Conservation (phyloP, 768 basidiomycete species). For the Lentinula guzmanii region DNA sequence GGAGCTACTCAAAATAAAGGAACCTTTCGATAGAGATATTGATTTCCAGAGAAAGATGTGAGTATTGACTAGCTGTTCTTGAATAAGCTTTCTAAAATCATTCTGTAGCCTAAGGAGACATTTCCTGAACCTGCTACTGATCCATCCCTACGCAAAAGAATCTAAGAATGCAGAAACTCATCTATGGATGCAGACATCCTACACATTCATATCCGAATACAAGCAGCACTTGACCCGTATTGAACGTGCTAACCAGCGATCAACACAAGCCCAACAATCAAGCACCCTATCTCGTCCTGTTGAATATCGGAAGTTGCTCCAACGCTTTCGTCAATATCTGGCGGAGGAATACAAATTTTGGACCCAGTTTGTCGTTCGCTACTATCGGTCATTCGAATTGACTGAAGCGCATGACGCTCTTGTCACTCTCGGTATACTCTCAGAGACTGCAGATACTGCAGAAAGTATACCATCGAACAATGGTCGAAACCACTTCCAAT, state of each 20-base stretch:
- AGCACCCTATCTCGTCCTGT: conserved; percentile 44
- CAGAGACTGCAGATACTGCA: conserved; percentile 15
- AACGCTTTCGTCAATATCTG: conserved; percentile 87
- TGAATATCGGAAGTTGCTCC: conserved; percentile 80
- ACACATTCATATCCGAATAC: conserved; percentile 78
- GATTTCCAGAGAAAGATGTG: conserved; percentile 86
- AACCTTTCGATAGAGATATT: conserved; percentile 81
- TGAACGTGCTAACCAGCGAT: conserved; percentile 49
- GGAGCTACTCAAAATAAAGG: conserved; percentile 63
- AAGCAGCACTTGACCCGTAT: conserved; percentile 67
- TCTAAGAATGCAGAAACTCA: conserved; percentile 77
- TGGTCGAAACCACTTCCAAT: conserved; percentile 56
- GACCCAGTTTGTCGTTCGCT: conserved; percentile 69
- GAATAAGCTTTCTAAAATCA: neutral
- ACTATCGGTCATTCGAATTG: conserved; percentile 69
- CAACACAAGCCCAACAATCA: conserved; percentile 26
- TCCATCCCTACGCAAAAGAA: conserved; percentile 64
- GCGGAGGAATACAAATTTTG: conserved; percentile 91
- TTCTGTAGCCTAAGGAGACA: conserved; percentile 56
- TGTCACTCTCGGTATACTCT: conserved; percentile 47
- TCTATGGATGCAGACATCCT: conserved; percentile 91
- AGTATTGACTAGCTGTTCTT: conserved; percentile 22
- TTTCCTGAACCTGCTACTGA: conserved; percentile 63
- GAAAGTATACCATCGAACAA: conserved; percentile 17
- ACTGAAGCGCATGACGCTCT: conserved; percentile 52